Percentiles rank a stretch among this genome's conserved stretches.
phyloP scores from a whole-genome alignment of 2,329 filamentous ascomycete genomes.

The Alternaria rosae region DNA sequence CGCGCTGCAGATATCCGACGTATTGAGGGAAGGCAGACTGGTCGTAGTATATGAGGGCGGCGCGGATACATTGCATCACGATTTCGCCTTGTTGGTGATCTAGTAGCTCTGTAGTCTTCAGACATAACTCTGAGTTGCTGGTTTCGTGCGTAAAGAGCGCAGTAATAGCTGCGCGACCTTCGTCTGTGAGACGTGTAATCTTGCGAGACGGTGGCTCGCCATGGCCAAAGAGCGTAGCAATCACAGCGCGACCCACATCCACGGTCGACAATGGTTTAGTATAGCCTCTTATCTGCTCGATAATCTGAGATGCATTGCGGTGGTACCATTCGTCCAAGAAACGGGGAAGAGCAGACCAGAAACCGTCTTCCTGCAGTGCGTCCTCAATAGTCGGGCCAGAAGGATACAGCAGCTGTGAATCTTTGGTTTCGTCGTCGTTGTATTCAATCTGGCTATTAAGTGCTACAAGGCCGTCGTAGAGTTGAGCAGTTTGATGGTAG shows the following conservation, averaged over 20 bases:
- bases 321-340: not conserved
- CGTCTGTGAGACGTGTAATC: not conserved
- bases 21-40: not conserved
- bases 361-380: not conserved
- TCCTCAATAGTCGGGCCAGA: not conserved
- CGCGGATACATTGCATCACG: not conserved
- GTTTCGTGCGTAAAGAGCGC: not conserved
- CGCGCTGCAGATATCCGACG: not conserved
- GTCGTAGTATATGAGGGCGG: not conserved
- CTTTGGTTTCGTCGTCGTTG: not conserved
- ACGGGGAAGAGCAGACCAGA: not conserved
- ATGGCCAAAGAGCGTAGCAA: not conserved
- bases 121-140: not conserved
- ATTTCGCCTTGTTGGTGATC: not conserved
- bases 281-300: not conserved
- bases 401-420: not conserved
- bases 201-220: no score
- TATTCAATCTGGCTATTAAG: not conserved
- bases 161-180: not conserved
- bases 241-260: not conserved
- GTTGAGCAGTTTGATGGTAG: not conserved
- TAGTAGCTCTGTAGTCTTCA: not conserved
- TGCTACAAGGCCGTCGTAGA: not conserved
- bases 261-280: not conserved
- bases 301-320: not conserved